These are phyloP conservation scores for Aspergillus sp. DNA, from an alignment of 2,329 filamentous ascomycete genomes.

Conservation along the genomic window DNA sequence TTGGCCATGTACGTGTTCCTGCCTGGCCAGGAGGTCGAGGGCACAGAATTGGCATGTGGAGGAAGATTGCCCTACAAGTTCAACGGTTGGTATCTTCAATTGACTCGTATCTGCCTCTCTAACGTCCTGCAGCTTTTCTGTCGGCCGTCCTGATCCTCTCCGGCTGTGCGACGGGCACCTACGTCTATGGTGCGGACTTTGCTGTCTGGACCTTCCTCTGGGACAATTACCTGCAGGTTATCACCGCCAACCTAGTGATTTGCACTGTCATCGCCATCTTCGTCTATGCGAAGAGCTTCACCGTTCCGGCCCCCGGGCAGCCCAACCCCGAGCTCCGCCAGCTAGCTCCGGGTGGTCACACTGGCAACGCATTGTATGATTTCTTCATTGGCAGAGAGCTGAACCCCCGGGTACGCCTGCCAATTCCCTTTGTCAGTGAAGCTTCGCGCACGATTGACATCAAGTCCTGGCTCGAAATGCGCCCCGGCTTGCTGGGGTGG, in stretches of 20 bases:
- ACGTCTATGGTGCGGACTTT: conserved; percentile 76
- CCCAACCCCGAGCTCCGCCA: conserved; percentile 72
- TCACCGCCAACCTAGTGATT: conserved; percentile 80
- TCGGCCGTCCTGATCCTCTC: conserved; percentile 74
- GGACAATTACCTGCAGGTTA: conserved; percentile 83
- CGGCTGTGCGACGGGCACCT: conserved; percentile 72
- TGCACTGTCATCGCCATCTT: conserved; percentile 72
- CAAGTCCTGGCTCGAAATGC: conserved; percentile 85
- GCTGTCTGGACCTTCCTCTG: conserved; percentile 89
- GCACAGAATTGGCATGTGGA: conserved; percentile 69
- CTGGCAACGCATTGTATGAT: conserved; percentile 86
- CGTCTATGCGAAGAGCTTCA: conserved; percentile 81
- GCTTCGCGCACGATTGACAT: conserved; percentile 71
- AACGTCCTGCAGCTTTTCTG: conserved; percentile 61
- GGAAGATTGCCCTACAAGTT: conserved; percentile 80
- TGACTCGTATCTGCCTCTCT: conserved; percentile 15
- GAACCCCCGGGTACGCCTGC: conserved; percentile 73
- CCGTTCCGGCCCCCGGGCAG: conserved; percentile 62
- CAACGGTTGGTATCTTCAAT: conserved; percentile 58
- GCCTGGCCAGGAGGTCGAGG: conserved; percentile 71
- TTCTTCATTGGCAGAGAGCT: conserved; percentile 97
- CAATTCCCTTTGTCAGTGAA: conserved; percentile 71
- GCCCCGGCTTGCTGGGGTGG: conserved; percentile 91
- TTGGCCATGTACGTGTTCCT: conserved; percentile 74
- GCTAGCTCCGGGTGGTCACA: conserved; percentile 77